phyloP scores from a whole-genome alignment of 768 basidiomycete genomes.

The Lanmaoa pseudosensibilis region DNA sequence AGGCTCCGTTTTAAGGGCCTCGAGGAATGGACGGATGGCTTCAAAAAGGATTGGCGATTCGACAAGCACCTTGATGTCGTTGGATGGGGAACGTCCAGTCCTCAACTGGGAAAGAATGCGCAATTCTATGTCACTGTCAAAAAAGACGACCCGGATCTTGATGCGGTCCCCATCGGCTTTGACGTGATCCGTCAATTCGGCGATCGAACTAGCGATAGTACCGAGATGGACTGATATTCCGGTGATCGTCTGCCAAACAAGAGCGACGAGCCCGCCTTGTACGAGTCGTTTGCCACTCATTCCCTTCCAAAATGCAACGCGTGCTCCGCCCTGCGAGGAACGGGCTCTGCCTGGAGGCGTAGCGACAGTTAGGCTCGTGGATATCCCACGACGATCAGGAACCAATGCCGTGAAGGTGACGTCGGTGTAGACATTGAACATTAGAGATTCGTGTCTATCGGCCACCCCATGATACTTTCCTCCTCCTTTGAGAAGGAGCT shows the following conservation, averaged over 20 bases:
- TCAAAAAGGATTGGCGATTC: constrained; percentile 70
- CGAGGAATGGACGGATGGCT: constrained; percentile 65
- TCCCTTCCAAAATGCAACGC: constrained; percentile 61
- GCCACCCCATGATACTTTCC: constrained; percentile 55
- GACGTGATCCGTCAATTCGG: constrained; percentile 49
- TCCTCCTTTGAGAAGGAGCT: constrained; percentile 51
- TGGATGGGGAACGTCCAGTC: constrained; percentile 24
- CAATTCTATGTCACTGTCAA: constrained; percentile 58
- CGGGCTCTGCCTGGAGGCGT: constrained; percentile 60
- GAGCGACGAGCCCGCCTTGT: constrained; percentile 62
- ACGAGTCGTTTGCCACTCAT: constrained; percentile 58
- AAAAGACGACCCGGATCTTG: constrained; percentile 56
- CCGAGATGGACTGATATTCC: constrained; percentile 54
- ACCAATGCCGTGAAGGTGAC: constrained; percentile 46
- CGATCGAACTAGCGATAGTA: constrained; percentile 41
- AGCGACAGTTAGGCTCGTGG: constrained; percentile 46
- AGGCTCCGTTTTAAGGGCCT: constrained; percentile 58
- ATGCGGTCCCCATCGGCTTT: constrained; percentile 36
- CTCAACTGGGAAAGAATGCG: constrained; percentile 41
- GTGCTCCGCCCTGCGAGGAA: constrained; percentile 34
- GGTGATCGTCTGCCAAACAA: constrained; percentile 45
- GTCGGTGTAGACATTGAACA: constrained; percentile 65
- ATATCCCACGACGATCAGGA: constrained; percentile 54
- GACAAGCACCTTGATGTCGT: constrained; percentile 43
- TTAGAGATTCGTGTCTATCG: constrained; percentile 45